phyloP scores from a whole-genome alignment of 805 yeast genomes.

The Yarrowia osloensis region DNA sequence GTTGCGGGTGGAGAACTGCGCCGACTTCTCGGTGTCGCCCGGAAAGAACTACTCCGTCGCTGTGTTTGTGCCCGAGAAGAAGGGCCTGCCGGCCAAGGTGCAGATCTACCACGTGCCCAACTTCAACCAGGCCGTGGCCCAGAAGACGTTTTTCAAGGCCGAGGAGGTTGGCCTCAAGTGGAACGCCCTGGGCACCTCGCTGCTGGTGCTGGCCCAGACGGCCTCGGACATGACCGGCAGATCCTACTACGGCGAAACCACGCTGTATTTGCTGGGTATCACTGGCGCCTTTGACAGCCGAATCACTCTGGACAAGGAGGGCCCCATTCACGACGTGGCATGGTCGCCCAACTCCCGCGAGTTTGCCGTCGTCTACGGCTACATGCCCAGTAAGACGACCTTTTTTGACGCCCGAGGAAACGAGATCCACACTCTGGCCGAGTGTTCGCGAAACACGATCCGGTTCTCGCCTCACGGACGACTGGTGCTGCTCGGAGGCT shows the following conservation, averaged over 20 bases:
- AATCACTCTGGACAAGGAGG: slow-evolving; percentile 84
- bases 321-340: slow-evolving; percentile 95
- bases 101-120: slow-evolving; percentile 79
- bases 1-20: slow-evolving; percentile 56
- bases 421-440: slow-evolving; percentile 76
- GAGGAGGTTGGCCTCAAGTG: slow-evolving; percentile 90
- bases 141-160: slow-evolving; percentile 91
- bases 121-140: slow-evolving; percentile 73
- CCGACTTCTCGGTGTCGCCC: slow-evolving; percentile 73
- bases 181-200: slow-evolving; percentile 93
- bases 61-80: slow-evolving; percentile 81
- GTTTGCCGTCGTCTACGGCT: slow-evolving; percentile 96
- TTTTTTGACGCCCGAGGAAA: slow-evolving; percentile 95
- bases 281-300: slow-evolving; percentile 90
- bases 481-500: slow-evolving; percentile 90
- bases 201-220: slow-evolving; percentile 89
- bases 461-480: slow-evolving; percentile 92
- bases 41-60: slow-evolving; percentile 90
- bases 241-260: slow-evolving; percentile 95
- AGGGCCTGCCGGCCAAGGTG: slow-evolving; percentile 87
- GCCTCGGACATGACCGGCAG: slow-evolving; percentile 94
- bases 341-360: slow-evolving; percentile 97
- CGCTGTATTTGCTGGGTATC: slow-evolving; percentile 84
- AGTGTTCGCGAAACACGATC: slow-evolving; percentile 86
- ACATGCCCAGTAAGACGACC: slow-evolving; percentile 95